Base-by-base conservation (phyloP, 129 eudicot species). In the Centaurea solstitialis region DNA sequence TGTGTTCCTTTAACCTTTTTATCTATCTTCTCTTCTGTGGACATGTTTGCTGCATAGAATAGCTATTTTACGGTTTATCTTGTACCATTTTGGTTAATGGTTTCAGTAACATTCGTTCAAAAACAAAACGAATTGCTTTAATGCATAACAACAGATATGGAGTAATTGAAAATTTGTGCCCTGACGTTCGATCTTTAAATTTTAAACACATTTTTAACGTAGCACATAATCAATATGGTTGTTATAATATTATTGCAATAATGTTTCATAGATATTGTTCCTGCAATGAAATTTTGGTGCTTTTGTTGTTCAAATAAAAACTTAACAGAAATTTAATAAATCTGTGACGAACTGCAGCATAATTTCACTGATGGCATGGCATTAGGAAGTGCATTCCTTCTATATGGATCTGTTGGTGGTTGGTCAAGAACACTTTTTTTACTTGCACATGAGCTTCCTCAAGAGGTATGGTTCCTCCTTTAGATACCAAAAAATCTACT, bases 301-400 rank as follows among this genome's bases (percentile, higher is more conserved):
- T 53, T 15, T 57, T 57, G 22, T 57, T 57, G 65, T 57, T 57
- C 18, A 57, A 57, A 57, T n/a, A 57, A 57, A 8, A n/a, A 57
- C 28, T 64, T 64, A 43, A 33, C 64, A 15, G 10, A 66, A 17
- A 66, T 9, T 40, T 15, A 12, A 24, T 24, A 24, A 17, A 65
- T 7, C 30, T 78, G 28, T 69, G 12, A 50, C 57, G 18, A 71
- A 76, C n/a, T 68, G 85, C 98, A 95, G 98, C 99, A 95, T 82
- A 95, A 94, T 86, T 94, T 94, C 83, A 94, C 99, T 47, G 97
- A 94, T 82, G 99, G 97, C 68, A 92, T 94, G 97, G 99, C 99
- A 85, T 81, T 94, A 88, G 97, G 99, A 77, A 94, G 98, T 87
- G 99, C 99, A 61, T 95, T 95, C 83, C 94, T 95, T 70, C 88